Conservation (phyloP, 805 yeast species). For the Middelhovenomyces tepae region DNA sequence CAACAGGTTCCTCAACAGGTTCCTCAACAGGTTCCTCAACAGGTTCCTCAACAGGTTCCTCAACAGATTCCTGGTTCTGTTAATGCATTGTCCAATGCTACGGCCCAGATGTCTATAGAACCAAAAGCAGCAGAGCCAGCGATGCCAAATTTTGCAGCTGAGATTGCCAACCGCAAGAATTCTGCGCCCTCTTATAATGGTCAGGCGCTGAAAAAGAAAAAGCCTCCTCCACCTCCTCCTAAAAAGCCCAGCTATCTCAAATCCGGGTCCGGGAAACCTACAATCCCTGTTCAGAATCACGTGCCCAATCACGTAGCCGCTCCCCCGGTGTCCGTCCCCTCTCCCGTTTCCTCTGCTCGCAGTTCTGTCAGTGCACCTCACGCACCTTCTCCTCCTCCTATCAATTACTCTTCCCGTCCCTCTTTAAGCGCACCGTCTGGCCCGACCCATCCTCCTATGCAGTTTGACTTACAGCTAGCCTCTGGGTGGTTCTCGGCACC, state of each 20-base stretch:
- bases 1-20: too few species aligned
- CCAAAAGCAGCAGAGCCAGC: too few species aligned
- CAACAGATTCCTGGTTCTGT: too few species aligned
- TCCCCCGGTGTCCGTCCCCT: slow-evolving; percentile 8
- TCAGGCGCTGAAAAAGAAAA: slow-evolving; percentile 10
- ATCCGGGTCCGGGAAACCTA: slow-evolving; percentile 3
- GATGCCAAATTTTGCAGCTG: slow-evolving; percentile 26
- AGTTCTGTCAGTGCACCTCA: slow-evolving; percentile 4
- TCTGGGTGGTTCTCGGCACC: slow-evolving; percentile 21
- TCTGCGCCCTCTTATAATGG: slow-evolving; percentile 9
- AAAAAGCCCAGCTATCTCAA: slow-evolving; percentile 17
- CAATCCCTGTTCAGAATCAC: slow-evolving; percentile 2
- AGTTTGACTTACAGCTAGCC: slow-evolving; percentile 17
- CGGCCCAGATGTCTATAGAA: too few species aligned
- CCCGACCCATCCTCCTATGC: slow-evolving; percentile 3
- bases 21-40: too few species aligned
- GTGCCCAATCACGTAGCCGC: slow-evolving; percentile 6
- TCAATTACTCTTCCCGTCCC: slow-evolving; percentile 12
- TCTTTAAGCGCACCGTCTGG: slow-evolving; percentile 1
- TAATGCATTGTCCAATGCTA: too few species aligned
- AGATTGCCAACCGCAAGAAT: slow-evolving; percentile 20
- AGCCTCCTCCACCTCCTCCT: slow-evolving; percentile 20
- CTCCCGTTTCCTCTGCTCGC: background rate
- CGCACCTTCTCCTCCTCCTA: slow-evolving; percentile 10
- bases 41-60: too few species aligned